Evolutionary conservation across 257 asterid species (phyloP), one percentile per base, ranked within the genome.

Genomic region (Gentiana macrophylla): DNA sequence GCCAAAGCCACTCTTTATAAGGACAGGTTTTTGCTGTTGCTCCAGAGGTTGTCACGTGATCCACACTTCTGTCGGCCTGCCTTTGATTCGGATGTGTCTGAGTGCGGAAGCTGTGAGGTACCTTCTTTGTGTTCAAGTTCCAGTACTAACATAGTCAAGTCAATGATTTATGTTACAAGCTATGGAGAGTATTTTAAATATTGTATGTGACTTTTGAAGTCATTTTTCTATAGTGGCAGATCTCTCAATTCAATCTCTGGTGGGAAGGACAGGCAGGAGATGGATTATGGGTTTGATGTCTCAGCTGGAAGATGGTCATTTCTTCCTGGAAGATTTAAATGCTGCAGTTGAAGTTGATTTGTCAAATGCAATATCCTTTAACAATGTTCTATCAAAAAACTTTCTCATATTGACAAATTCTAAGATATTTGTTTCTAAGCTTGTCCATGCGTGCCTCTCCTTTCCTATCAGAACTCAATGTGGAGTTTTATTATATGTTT

Each of bases 281-380:
- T 85, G 97, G 94, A 86, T 92, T 50, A 83, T 92, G 95, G 97
- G 99, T 41, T 77, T 92, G 55, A 92, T 92, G 75, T 88, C 94
- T 69, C 99, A 92, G 80, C 70, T 92, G 75, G 99, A 92, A 73
- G 99, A 92, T 77, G 95, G 94, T 38, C 99, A 92, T 74, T 92
- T 92, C 76, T 88, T 76, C 84, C 83, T 92, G 84, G 99, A 92
- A 82, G 99, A 92, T 80, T 77, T 92, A 63, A 77, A 88, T 46
- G 94, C 97, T 44, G 86, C 86, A 60, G 97, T 92, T 12, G 95
- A 92, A 82, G 80, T 85, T 64, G 86, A 92, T 77, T 77, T 88
- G 66, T 75, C 94, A 37, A 78, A 74, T 81, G 93, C 99, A 85
- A 92, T 92, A 92, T 88, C 98, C 98, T 88, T 77, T 72, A 34